phyloP scores from a whole-genome alignment of 1,284 basidiomycete species.

The Mycena citricolor region DNA sequence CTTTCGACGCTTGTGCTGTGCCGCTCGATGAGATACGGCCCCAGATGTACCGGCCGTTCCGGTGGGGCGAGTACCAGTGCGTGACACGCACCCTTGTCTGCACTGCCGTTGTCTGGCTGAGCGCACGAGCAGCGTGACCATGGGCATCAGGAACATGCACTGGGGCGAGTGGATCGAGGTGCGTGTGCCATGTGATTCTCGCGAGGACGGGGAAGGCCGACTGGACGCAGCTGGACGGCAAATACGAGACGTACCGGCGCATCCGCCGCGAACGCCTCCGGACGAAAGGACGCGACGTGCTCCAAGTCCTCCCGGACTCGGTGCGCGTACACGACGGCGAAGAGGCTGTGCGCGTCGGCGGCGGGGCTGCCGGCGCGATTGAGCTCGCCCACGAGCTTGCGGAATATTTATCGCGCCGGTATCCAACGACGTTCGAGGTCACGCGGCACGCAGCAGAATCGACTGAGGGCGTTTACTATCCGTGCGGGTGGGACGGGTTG shows the following conservation, averaged over 20 bases:
- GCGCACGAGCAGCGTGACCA: slow-evolving; percentile 68
- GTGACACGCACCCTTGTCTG: slow-evolving; percentile 25
- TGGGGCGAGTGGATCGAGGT: slow-evolving; percentile 74
- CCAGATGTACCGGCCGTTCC: slow-evolving; percentile 63
- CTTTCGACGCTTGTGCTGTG: slow-evolving; percentile 39
- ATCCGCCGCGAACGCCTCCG: slow-evolving; percentile 55
- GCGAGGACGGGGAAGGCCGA: neutral
- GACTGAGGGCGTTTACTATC: slow-evolving; percentile 24
- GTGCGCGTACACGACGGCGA: slow-evolving; percentile 31
- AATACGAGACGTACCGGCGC: slow-evolving; percentile 51
- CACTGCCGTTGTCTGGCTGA: neutral
- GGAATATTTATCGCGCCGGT: slow-evolving; percentile 62
- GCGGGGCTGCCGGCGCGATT: slow-evolving; percentile 38
- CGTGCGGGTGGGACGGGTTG: slow-evolving; percentile 52
- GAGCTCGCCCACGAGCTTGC: slow-evolving; percentile 67
- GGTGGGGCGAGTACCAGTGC: slow-evolving; percentile 62
- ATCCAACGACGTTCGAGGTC: slow-evolving; percentile 58
- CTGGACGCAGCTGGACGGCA: slow-evolving; percentile 48
- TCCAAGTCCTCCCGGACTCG: slow-evolving; percentile 51
- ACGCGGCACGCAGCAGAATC: slow-evolving; percentile 41
- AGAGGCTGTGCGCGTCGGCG: slow-evolving; percentile 31
- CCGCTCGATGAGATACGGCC: slow-evolving; percentile 47
- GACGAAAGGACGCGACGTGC: slow-evolving; percentile 46
- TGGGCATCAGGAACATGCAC: slow-evolving; percentile 68
- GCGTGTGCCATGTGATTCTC: slow-evolving; percentile 14